phyloP scores from a whole-genome alignment of 1,284 basidiomycete species.

The Leccinum pachyderme region DNA sequence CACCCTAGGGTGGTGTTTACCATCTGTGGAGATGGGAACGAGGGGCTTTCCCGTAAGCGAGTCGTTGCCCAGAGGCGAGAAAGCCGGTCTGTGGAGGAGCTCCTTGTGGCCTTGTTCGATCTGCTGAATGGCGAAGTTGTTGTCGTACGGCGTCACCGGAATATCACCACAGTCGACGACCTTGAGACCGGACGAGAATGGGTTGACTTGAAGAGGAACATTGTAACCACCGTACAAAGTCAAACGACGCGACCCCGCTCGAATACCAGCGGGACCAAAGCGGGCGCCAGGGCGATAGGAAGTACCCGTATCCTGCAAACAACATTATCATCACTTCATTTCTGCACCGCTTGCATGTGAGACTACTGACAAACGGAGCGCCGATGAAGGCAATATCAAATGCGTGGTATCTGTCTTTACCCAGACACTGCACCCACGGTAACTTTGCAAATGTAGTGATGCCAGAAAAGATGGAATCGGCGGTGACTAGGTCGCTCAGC shows the following conservation, averaged over 20 bases:
- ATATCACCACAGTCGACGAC: conserved; percentile 71
- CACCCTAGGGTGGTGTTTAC: conserved; percentile 64
- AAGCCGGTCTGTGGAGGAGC: conserved; percentile 58
- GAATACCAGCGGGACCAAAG: conserved; percentile 76
- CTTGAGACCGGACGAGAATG: conserved; percentile 58
- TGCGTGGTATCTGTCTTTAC: conserved; percentile 47
- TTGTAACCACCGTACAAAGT: conserved; percentile 76
- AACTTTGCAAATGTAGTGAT: conserved; percentile 75
- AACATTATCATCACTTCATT: neutral
- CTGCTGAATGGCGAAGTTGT: conserved; percentile 66
- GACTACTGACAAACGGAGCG: conserved; percentile 63
- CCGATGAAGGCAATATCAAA: conserved; percentile 81
- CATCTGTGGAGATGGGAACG: conserved; percentile 54
- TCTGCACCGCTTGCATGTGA: neutral
- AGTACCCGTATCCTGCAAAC: conserved; percentile 63
- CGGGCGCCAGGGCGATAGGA: conserved; percentile 77
- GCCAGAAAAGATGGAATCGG: conserved; percentile 69
- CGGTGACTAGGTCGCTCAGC: conserved; percentile 47
- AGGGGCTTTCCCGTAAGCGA: conserved; percentile 54
- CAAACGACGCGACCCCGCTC: conserved; percentile 69
- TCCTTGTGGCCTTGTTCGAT: conserved; percentile 67
- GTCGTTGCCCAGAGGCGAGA: conserved; percentile 60
- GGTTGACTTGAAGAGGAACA: conserved; percentile 67
- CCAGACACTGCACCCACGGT: conserved; percentile 73
- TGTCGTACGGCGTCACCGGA: conserved; percentile 64